Evolutionary conservation across 2,329 filamentous ascomycete species (phyloP).

Genomic region (Microcera coccophila): DNA sequence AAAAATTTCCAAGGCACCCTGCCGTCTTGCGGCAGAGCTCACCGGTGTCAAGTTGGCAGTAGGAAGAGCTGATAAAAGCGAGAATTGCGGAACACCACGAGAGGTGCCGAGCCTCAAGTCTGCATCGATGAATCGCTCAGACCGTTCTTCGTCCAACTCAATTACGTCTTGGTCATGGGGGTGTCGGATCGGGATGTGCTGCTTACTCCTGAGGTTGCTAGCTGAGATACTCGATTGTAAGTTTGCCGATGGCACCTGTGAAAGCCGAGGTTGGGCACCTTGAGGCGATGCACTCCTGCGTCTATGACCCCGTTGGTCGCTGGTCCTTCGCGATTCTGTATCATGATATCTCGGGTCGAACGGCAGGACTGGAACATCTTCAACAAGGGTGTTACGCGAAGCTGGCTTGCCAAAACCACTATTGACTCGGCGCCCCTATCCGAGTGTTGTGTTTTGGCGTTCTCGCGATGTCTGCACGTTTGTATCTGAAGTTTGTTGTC

Average conservation of each 20-base stretch:
- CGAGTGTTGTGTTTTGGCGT: conserved; percentile 25
- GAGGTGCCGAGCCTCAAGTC: conserved; percentile 6
- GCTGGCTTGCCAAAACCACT: conserved; percentile 23
- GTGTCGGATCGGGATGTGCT: background rate
- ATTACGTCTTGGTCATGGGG: conserved; percentile 1
- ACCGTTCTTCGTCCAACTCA: background rate
- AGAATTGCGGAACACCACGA: background rate
- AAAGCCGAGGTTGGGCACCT: conserved; percentile 2
- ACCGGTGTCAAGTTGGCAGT: conserved; percentile 24
- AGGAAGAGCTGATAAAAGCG: conserved; percentile 7
- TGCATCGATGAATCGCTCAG: conserved; percentile 2
- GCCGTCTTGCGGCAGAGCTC: conserved; percentile 34
- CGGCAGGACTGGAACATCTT: conserved; percentile 13
- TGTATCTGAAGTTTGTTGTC: conserved; percentile 8
- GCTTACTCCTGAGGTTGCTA: conserved; percentile 3
- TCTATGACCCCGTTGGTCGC: conserved; percentile 2
- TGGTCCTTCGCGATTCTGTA: conserved; percentile 12
- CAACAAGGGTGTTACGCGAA: conserved; percentile 23
- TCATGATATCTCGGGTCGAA: conserved; percentile 20
- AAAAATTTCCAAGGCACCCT: conserved; percentile 47
- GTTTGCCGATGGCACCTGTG: conserved; percentile 1
- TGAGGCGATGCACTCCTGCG: background rate
- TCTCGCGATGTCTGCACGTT: conserved; percentile 11
- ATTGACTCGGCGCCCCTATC: conserved; percentile 26
- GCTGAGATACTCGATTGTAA: conserved; percentile 12